Conservation (phyloP, 1,284 basidiomycete species). For the Inonotus obliquus region DNA sequence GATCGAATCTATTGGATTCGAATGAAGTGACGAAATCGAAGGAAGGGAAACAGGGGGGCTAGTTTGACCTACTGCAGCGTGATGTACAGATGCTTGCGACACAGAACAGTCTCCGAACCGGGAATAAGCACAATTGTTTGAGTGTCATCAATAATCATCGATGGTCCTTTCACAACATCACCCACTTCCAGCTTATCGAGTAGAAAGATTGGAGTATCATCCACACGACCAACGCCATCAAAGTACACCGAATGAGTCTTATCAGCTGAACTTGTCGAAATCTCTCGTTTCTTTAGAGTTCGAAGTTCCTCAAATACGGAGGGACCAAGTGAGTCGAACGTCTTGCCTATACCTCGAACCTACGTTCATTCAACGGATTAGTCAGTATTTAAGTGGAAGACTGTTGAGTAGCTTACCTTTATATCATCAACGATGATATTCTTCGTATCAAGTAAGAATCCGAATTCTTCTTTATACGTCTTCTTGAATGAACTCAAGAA, state of each 20-base stretch:
- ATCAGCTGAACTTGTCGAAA: slow-evolving; percentile 43
- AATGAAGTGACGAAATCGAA: too few relatives aligned
- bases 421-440: slow-evolving; percentile 87
- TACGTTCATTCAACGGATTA: slow-evolving; percentile 18
- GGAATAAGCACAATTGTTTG: slow-evolving; percentile 87
- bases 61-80: slow-evolving; percentile 28
- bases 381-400: not conserved
- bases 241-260: slow-evolving; percentile 72
- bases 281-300: slow-evolving; percentile 39
- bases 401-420: slow-evolving; percentile 51
- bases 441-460: slow-evolving; percentile 82
- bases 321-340: slow-evolving; percentile 78
- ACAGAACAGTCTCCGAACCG: slow-evolving; percentile 57
- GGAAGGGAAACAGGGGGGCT: not conserved
- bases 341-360: slow-evolving; percentile 83
- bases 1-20: not conserved
- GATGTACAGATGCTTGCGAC: slow-evolving; percentile 71
- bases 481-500: slow-evolving; percentile 77
- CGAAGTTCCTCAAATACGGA: slow-evolving; percentile 75
- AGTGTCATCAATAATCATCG: slow-evolving; percentile 88
- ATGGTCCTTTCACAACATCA: slow-evolving; percentile 73
- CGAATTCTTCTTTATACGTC: slow-evolving; percentile 82
- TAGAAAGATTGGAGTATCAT: slow-evolving; percentile 77
- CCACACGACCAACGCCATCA: slow-evolving; percentile 65
- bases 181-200: slow-evolving; percentile 66